Evolutionary conservation across 164 flowering plant species (phyloP).

Genomic region (Hamamelis virginiana): DNA sequence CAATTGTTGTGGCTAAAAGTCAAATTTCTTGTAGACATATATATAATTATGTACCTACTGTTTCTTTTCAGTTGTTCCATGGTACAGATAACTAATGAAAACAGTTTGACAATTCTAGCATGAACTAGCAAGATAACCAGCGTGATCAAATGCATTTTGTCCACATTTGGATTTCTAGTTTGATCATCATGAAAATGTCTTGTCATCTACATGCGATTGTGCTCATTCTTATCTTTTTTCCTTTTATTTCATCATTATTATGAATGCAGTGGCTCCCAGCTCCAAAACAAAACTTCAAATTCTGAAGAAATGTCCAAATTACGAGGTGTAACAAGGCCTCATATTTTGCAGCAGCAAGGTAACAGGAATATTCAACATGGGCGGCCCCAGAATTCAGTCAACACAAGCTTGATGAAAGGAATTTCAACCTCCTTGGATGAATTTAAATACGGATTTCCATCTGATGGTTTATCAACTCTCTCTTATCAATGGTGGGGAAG

Average conservation of each 20-base stretch:
- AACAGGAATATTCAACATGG: slow-evolving; percentile 23
- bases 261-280: slow-evolving; percentile 24
- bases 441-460: slow-evolving; percentile 72
- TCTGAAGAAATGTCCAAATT: slow-evolving; percentile 23
- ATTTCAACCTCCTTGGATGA: slow-evolving; percentile 43
- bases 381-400: slow-evolving; percentile 19
- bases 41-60: neutral
- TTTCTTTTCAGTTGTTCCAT: neutral
- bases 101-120: no score
- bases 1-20: no score
- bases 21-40: no score
- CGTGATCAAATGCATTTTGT: neutral
- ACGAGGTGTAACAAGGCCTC: slow-evolving; percentile 13
- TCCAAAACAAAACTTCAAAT: slow-evolving; percentile 19
- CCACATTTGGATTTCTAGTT: neutral
- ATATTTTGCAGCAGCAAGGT: slow-evolving; percentile 36
- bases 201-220: neutral
- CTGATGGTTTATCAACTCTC: slow-evolving; percentile 51
- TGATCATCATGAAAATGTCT: no score
- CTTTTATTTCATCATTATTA: neutral
- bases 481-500: slow-evolving; percentile 72
- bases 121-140: neutral
- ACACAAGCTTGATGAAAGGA: slow-evolving; percentile 25
- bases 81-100: neutral
- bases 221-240: neutral